A percentile compares a stretch with the other conserved stretches of the same genome.
These are phyloP conservation scores for Withania somnifera DNA, from an alignment of 305 asterid species.

Conservation along the genomic window DNA sequence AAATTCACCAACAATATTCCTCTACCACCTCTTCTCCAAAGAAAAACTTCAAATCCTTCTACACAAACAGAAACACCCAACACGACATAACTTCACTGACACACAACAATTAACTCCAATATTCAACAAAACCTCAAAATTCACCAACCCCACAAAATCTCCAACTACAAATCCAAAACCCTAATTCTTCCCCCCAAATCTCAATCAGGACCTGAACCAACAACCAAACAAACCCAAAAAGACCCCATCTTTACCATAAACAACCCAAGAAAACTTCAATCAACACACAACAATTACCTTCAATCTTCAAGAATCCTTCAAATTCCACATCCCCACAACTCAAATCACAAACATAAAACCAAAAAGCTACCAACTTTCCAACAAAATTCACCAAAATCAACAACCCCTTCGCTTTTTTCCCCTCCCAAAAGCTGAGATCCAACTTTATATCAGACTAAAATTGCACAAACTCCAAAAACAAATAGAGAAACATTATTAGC, in stretches of 20 bases:
- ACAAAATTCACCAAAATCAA: background rate
- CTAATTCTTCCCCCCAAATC: constrained; percentile 5
- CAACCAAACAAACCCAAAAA: background rate
- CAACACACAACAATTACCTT: no score
- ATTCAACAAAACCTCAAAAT: background rate
- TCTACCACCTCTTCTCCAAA: background rate
- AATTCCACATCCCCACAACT: background rate
- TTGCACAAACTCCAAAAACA: no score
- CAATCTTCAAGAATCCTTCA: background rate
- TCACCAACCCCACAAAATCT: background rate
- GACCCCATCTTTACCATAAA: no score
- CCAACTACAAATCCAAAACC: constrained; percentile 5
- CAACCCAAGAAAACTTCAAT: no score
- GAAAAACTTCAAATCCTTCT: background rate
- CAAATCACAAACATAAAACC: background rate
- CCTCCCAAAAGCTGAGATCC: constrained; percentile 1
- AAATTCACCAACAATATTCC: no score
- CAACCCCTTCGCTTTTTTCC: background rate
- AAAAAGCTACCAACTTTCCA: background rate
- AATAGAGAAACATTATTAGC: no score
- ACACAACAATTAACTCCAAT: background rate
- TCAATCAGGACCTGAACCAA: constrained; percentile 22
- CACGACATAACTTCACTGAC: no score
- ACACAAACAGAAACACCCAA: background rate
- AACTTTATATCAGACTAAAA: background rate